A percentile compares a stretch with the other conserved stretches of the same genome.
These are phyloP conservation scores for Neurospora sp. DNA, from an alignment of 495 filamentous ascomycete species.

Conservation along the genomic window DNA sequence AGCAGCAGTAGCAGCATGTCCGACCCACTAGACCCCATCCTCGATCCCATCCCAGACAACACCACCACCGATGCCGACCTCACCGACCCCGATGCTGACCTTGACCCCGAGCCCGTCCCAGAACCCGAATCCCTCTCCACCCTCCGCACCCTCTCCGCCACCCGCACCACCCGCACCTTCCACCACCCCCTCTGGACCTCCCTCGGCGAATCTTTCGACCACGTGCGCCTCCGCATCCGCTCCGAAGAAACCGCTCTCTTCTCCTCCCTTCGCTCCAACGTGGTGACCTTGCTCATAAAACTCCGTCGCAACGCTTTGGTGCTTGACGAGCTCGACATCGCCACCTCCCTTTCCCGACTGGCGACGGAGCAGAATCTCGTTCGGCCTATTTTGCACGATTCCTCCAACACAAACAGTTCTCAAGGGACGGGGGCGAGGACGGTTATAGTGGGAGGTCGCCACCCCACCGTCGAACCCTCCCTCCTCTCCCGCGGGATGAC, in stretches of 20 bases:
- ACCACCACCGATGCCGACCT: neutral
- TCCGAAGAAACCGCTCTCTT: constrained; percentile 73
- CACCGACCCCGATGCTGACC: neutral
- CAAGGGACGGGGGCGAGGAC: constrained; percentile 1
- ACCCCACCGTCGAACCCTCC: constrained; percentile 79
- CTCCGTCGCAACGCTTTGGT: constrained; percentile 81
- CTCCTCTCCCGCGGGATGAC: constrained; percentile 68
- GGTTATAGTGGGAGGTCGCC: constrained; percentile 69
- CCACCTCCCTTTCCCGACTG: constrained; percentile 68
- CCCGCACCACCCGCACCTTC: constrained; percentile 76
- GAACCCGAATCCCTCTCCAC: constrained; percentile 22
- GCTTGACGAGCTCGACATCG: constrained; percentile 85
- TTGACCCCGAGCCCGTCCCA: constrained; percentile 17
- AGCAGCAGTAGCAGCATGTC: neutral
- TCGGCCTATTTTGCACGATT: constrained; percentile 58
- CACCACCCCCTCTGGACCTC: constrained; percentile 74
- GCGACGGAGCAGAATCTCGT: constrained; percentile 63
- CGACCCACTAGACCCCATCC: neutral
- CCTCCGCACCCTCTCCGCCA: constrained; percentile 58
- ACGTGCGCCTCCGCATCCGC: constrained; percentile 61
- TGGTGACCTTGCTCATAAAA: constrained; percentile 67
- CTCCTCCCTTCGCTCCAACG: constrained; percentile 54
- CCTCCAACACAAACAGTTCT: neutral
- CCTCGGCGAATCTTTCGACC: constrained; percentile 65
- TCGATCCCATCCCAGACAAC: neutral